Percentiles rank a stretch among this genome's conserved stretches.
Evolutionary conservation across 768 basidiomycete species (phyloP).

Genomic region (Auricularia auricula-judae): DNA sequence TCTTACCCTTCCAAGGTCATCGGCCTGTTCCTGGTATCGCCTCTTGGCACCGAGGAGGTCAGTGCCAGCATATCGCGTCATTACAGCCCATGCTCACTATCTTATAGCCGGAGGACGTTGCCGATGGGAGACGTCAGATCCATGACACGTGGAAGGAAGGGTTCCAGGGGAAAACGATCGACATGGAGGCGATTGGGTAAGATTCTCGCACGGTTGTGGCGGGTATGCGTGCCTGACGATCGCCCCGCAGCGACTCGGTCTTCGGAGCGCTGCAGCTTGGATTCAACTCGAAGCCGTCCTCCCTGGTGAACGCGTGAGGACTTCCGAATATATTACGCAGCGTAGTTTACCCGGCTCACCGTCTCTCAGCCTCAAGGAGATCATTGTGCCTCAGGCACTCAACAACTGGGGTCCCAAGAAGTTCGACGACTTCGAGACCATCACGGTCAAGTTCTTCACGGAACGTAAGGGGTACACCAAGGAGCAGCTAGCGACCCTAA

Average conservation of each 20-base stretch:
- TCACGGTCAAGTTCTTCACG: slow-evolving; percentile 1
- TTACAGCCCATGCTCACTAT: not conserved
- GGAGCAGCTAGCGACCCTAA: not conserved
- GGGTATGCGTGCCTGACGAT: not conserved
- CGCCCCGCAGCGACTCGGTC: not conserved
- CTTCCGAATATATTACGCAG: not conserved
- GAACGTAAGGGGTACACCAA: not conserved
- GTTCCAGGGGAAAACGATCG: not conserved
- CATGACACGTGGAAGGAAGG: not conserved
- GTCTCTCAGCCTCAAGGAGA: not conserved
- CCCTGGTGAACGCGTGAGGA: not conserved
- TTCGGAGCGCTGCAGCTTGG: not conserved
- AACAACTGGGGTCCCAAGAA: not conserved
- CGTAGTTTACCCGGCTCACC: not conserved
- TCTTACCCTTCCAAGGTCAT: not conserved
- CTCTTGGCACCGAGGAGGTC: not conserved
- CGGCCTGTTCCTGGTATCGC: not conserved
- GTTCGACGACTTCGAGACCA: not conserved
- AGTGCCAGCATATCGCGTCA: not conserved
- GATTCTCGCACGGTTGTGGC: too few relatives aligned
- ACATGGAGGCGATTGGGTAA: not conserved
- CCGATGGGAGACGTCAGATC: not conserved
- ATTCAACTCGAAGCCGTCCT: not conserved
- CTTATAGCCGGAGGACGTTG: not conserved
- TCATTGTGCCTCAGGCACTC: not conserved